Evolutionary conservation across 345 rosid species (phyloP).

Genomic region (Firmiana major): DNA sequence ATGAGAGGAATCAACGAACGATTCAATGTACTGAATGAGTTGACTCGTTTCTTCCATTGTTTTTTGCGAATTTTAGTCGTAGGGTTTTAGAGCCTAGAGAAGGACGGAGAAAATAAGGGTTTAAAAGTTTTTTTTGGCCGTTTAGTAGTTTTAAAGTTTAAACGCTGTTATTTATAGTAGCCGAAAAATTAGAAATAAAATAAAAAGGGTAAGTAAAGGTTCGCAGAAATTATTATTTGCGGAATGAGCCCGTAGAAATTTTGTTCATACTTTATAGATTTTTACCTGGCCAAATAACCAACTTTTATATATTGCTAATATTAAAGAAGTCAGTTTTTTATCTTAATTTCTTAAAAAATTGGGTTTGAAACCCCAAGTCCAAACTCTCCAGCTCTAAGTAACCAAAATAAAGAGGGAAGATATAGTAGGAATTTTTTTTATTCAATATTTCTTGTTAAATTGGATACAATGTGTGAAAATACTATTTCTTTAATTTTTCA

Average conservation of each 20-base stretch:
- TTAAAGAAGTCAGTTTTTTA: background rate
- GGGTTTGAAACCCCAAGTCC: background rate
- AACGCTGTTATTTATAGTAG: background rate
- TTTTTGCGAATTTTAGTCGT: background rate
- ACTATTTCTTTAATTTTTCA: no score
- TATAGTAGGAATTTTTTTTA: no score
- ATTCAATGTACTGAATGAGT: slow-evolving; percentile 56
- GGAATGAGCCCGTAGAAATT: background rate
- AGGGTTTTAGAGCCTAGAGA: slow-evolving; percentile 13
- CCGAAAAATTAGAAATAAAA: background rate
- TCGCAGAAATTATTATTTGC: background rate
- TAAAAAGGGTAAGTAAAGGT: background rate
- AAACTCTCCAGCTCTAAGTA: no score
- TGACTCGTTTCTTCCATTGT: slow-evolving; percentile 47
- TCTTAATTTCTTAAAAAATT: no score
- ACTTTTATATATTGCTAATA: no score
- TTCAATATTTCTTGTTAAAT: no score
- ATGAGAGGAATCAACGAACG: slow-evolving; percentile 56
- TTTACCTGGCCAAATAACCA: no score
- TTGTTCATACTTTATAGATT: no score
- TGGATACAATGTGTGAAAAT: no score
- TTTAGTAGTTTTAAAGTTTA: no score
- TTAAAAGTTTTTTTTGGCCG: no score
- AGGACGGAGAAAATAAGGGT: background rate
- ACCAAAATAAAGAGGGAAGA: no score